Evolutionary conservation across 495 filamentous ascomycete species (phyloP), one percentile per base, ranked within the genome.

Genomic region (Copromyces sp.): DNA sequence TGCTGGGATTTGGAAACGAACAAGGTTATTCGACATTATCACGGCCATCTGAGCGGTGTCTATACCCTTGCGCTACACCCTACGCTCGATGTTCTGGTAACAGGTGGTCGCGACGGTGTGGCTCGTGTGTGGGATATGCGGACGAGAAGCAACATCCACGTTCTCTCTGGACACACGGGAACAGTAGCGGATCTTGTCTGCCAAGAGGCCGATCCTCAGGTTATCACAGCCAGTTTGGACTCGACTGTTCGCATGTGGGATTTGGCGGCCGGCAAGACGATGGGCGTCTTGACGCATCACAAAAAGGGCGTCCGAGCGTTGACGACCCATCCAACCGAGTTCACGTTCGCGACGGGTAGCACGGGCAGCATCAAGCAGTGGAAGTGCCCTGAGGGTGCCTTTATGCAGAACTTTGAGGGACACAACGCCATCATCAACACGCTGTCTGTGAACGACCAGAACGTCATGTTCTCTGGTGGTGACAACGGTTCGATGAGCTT

Each of bases 1-100:
- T 98, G 96, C 84, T 99, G 96, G 96, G 96, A 99, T 84, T 82
- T 99, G 76, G 96, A 99, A 80, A 95, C 93, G 9, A 99, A 99
- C 81, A 97, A 97, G 82, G 96, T 99, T 71, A 99, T 99, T 77
- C 88, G 95, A 40, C 95, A 99, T 81, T 98, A 98, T 82, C 96
- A 99, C 83, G 96, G 96, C 20, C 96, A 99, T 82, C 85, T 99
- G 4, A 96, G 93, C 74, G 96, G 96, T 75, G 96, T 99, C 5
- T 98, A 98, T 82, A 93, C 95, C 1, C 85, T 99, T 4, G 87
- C 90, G 2, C 84, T 98, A 3, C 96, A 99, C 77, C 96, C 96
- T 9, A 97, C 93, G 9, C 88, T 99, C 7, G 96, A 99, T 77
- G 90, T 98, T 24, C 86, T 99, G 44, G 93, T 97, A 45, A 99